Percentiles rank a stretch among this genome's conserved stretches.
These are phyloP conservation scores for Scheffersomyces illinoinensis DNA, from an alignment of 1,139 yeast species.

Conservation along the genomic window DNA sequence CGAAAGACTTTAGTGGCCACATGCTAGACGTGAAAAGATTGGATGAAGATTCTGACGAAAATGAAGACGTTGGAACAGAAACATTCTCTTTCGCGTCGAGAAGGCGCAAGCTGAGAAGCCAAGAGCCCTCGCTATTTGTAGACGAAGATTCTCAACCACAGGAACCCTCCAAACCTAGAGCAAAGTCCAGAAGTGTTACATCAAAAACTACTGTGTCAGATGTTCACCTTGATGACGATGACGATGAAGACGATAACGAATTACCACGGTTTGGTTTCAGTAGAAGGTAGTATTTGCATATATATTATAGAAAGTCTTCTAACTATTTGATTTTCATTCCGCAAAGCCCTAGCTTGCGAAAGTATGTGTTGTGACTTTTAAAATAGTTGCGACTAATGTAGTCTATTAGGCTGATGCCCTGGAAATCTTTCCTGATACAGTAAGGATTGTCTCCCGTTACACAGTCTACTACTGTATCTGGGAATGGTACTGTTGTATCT, in stretches of 20 bases:
- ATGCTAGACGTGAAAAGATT: constrained; percentile 26
- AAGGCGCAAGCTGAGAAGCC: not conserved
- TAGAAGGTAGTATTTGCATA: constrained; percentile 4
- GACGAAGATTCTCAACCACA: constrained; percentile 16
- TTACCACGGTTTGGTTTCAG: constrained; percentile 42
- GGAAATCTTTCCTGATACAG: constrained; percentile 41
- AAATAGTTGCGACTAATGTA: constrained; percentile 25
- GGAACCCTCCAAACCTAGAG: not conserved
- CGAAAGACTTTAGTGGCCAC: constrained; percentile 25
- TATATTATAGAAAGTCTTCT: not conserved
- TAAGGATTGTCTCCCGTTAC: constrained; percentile 28
- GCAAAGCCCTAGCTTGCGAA: constrained; percentile 49
- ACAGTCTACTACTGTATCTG: constrained; percentile 35
- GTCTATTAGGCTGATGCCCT: constrained; percentile 7
- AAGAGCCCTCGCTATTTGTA: constrained; percentile 16
- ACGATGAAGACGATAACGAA: constrained; percentile 33
- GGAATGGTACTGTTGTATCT: constrained; percentile 22
- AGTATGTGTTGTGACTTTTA: constrained; percentile 48
- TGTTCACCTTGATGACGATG: constrained; percentile 2
- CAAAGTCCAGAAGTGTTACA: not conserved
- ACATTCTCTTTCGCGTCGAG: constrained; percentile 5
- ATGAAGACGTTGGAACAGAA: constrained; percentile 6
- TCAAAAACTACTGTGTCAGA: constrained; percentile 1
- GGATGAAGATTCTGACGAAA: constrained; percentile 9
- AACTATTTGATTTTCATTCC: constrained; percentile 22